Base-by-base conservation (phyloP, 345 rosid genomes). In the Heritiera fomes region DNA sequence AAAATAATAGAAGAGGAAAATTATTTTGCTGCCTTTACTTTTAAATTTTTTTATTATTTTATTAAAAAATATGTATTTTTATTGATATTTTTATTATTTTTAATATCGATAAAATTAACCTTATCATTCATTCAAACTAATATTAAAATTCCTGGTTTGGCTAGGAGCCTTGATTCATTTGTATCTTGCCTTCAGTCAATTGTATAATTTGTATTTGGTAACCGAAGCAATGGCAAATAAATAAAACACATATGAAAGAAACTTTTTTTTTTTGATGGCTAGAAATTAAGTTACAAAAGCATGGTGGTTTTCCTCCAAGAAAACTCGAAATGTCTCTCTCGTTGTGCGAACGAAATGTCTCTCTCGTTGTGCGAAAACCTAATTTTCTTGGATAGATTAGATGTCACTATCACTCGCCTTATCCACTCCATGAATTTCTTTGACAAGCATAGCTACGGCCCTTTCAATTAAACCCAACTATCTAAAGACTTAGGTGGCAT, bases 341-440 rank as follows among this genome's bases (percentile, higher is more conserved):
- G 18, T 9, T 34, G 38, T 34, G 38, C 38, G 50, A 20, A 71
- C 53, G 8, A 41, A 45, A 45, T 41, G 8, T 77, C 73, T 73
- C 64, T 53, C 34, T 15, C 75, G 18, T 9, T 34, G 38, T 34
- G 38, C 38, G 50, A 20, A 71, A 62, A 4, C 77, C 56, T 28
- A 70, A 18, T 63, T 77, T 60, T 80, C 52, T 71, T 78, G 53
- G 6, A 60, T 14, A 61, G n/a, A 34, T 23, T 23, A 23, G 0
- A 23, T 23, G 0, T 23, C 28, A 23, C 28, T 64, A 34, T 34
- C n/a, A 9, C 1, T 8, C 49, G 40, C 62, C 81, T 78, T 78
- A 79, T 79, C 82, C 28, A 41, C 77, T 14, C 76, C 23, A 68
- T 13, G 65, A n/a, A 15, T 55, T 56, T 41, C 45, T 47, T 38